phyloP scores from a whole-genome alignment of 108 stramenopile species.

The Phaeodactylum tricornutum region DNA sequence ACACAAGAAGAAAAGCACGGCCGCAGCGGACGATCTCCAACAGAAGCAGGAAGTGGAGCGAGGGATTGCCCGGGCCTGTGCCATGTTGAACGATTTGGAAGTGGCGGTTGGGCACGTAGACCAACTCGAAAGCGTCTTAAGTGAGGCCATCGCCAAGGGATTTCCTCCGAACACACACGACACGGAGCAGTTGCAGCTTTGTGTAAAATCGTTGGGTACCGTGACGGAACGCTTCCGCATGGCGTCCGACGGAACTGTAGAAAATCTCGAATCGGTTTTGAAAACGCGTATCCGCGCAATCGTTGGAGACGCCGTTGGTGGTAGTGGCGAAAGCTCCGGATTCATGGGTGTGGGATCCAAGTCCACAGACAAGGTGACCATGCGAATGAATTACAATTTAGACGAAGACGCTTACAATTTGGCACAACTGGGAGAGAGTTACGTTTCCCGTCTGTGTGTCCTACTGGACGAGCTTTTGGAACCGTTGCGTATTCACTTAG shows the following conservation, averaged over 20 bases:
- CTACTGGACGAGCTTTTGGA: conserved; percentile 57
- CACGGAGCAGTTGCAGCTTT: conserved; percentile 73
- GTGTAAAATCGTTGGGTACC: conserved; percentile 48
- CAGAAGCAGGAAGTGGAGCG: conserved; percentile 24
- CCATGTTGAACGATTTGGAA: conserved; percentile 74
- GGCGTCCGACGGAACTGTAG: conserved; percentile 44
- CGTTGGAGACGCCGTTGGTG: conserved; percentile 73
- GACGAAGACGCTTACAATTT: conserved; percentile 72
- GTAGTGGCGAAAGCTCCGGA: conserved; percentile 25
- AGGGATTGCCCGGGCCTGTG: conserved; percentile 57
- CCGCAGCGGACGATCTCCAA: conserved; percentile 12
- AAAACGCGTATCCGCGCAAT: conserved; percentile 65
- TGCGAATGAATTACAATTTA: conserved; percentile 70
- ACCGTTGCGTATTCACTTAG: conserved; percentile 54
- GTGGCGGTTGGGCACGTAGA: conserved; percentile 59
- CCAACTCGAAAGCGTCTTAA: conserved; percentile 45
- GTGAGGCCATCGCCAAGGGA: conserved; percentile 43
- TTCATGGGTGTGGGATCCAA: conserved; percentile 21
- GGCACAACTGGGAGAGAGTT: conserved; percentile 70
- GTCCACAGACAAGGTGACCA: conserved; percentile 20
- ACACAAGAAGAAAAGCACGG: not conserved
- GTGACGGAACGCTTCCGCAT: conserved; percentile 49
- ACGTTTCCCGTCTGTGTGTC: conserved; percentile 54
- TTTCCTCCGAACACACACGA: conserved; percentile 50
- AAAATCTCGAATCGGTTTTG: conserved; percentile 49